These are phyloP conservation scores for Penicillium digitatum DNA, from an alignment of 2,329 filamentous ascomycete species.

Conservation along the genomic window DNA sequence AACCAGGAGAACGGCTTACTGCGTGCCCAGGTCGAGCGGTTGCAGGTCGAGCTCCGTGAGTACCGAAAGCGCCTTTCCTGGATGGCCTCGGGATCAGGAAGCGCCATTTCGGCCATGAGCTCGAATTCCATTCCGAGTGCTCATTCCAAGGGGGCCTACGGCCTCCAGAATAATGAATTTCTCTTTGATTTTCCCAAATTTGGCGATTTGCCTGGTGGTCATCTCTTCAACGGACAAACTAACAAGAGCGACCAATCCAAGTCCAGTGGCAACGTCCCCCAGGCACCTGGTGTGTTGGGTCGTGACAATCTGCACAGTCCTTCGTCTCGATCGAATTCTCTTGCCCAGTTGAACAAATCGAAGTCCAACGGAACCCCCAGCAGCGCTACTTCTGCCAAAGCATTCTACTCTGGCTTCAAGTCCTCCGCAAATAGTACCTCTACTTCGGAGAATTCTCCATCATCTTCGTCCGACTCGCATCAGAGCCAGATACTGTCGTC, in stretches of 20 bases:
- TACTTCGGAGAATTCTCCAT: constrained; percentile 44
- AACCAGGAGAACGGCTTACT: constrained; percentile 82
- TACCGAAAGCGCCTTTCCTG: constrained; percentile 82
- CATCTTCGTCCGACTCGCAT: constrained; percentile 48
- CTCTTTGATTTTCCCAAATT: constrained; percentile 97
- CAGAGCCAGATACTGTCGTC: constrained; percentile 44
- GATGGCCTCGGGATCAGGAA: constrained; percentile 48
- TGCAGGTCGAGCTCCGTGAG: constrained; percentile 79
- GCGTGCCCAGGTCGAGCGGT: constrained; percentile 79
- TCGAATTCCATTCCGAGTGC: constrained; percentile 46
- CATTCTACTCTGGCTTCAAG: constrained; percentile 20
- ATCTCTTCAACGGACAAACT: constrained; percentile 49
- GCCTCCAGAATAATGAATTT: constrained; percentile 72
- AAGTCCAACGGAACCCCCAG: constrained; percentile 11
- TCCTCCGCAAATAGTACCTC: constrained; percentile 32
- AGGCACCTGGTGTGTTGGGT: constrained; percentile 31
- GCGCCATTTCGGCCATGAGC: constrained; percentile 46
- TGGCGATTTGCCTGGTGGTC: constrained; percentile 62
- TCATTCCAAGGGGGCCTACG: constrained; percentile 49
- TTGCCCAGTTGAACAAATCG: constrained; percentile 8
- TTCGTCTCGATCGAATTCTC: constrained; percentile 12
- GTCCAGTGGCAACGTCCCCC: constrained; percentile 16
- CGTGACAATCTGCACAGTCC: constrained; percentile 23
- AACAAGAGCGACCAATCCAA: constrained; percentile 34
- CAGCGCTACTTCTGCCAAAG: constrained; percentile 14